phyloP scores from a whole-genome alignment of 202 grass and related monocot species.

The Saccharum hybrid region DNA sequence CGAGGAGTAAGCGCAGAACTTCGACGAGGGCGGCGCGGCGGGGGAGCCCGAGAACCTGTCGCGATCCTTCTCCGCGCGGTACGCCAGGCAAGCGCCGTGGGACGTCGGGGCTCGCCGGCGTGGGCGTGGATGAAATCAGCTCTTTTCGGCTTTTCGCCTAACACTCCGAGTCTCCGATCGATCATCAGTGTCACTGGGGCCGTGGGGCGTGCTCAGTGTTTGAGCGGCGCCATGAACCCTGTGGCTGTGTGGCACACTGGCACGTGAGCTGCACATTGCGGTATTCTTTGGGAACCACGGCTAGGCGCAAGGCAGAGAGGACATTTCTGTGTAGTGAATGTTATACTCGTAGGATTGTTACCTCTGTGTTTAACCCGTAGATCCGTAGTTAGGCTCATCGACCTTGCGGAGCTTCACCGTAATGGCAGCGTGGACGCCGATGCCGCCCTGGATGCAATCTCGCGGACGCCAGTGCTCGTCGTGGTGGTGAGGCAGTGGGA shows the following conservation, averaged over 20 bases:
- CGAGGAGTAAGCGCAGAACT: slow-evolving; percentile 70
- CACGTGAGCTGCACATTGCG: not conserved
- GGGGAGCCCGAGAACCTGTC: slow-evolving; percentile 63
- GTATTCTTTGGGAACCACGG: not conserved
- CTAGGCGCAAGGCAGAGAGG: not conserved
- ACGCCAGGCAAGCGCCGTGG: slow-evolving; percentile 17
- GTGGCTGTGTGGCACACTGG: not conserved
- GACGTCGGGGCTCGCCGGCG: not conserved
- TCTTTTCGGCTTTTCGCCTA: not conserved
- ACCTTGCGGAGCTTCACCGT: too few relatives aligned
- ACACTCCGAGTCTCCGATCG: not conserved
- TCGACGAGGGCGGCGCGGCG: slow-evolving; percentile 63
- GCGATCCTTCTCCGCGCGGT: slow-evolving; percentile 64
- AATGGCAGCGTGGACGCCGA: too few relatives aligned
- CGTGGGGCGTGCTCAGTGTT: not conserved
- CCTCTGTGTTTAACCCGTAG: too few relatives aligned
- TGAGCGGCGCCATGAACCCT: not conserved
- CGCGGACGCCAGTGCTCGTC: too few relatives aligned
- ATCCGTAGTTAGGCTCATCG: too few relatives aligned
- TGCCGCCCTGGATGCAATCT: too few relatives aligned
- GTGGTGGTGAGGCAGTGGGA: too few relatives aligned
- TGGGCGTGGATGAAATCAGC: not conserved
- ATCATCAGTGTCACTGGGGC: not conserved
- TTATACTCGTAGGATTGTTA: too few relatives aligned
- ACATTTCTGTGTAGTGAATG: not conserved